Conservation (phyloP, 176 grass and related monocot species). For the Oryza glaberrima region DNA sequence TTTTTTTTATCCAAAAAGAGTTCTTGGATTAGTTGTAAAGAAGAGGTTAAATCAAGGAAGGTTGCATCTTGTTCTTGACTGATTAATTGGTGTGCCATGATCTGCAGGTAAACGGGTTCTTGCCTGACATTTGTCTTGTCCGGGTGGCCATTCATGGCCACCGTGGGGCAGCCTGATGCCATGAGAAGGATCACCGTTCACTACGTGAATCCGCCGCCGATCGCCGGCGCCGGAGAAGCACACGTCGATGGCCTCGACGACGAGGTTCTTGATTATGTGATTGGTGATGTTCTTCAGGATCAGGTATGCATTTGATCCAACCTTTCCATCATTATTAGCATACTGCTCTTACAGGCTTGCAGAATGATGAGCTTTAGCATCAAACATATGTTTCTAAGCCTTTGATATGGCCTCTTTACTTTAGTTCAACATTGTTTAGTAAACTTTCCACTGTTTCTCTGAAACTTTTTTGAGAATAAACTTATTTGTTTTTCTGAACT, state of each 20-base stretch:
- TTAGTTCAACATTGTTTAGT: background rate
- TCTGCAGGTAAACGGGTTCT: slow-evolving; percentile 46
- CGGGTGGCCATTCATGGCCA: slow-evolving; percentile 49
- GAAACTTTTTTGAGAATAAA: background rate
- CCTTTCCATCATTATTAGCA: background rate
- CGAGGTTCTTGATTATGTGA: slow-evolving; percentile 36
- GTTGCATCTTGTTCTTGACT: slow-evolving; percentile 13
- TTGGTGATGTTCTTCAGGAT: slow-evolving; percentile 52
- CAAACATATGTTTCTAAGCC: background rate
- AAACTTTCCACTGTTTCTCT: background rate
- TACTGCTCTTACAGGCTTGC: background rate
- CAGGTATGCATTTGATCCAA: slow-evolving; percentile 48
- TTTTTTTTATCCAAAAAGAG: background rate
- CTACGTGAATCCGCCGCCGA: slow-evolving; percentile 55
- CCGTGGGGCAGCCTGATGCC: slow-evolving; percentile 52
- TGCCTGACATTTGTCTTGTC: background rate
- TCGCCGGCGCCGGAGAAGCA: slow-evolving; percentile 26
- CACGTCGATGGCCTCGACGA: slow-evolving; percentile 24
- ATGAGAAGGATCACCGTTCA: slow-evolving; percentile 54
- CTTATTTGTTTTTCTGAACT: background rate
- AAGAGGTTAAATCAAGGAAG: background rate
- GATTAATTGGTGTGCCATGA: slow-evolving; percentile 40
- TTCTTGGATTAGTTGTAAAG: background rate
- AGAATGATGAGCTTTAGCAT: background rate
- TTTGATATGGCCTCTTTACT: background rate